Evolutionary conservation across 2,329 filamentous ascomycete species (phyloP).

Genomic region (Pestalotiopsis fici): DNA sequence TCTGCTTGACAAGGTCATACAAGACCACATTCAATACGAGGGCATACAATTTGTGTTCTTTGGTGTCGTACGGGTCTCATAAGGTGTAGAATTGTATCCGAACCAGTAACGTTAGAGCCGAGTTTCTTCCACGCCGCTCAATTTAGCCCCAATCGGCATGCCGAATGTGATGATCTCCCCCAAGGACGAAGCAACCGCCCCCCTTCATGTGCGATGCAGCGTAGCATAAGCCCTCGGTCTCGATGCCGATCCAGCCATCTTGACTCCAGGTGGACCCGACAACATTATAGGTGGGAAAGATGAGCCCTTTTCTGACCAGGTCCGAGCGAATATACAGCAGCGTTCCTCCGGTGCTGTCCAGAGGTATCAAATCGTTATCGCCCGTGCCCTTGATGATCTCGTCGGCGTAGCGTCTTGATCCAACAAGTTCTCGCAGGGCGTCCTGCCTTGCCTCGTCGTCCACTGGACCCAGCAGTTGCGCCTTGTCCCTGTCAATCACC

Average conservation of each 20-base stretch:
- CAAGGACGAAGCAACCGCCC: slow-evolving; percentile 29
- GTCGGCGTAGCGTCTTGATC: slow-evolving; percentile 20
- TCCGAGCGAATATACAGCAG: slow-evolving; percentile 33
- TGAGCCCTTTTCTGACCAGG: slow-evolving; percentile 31
- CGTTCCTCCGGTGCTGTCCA: slow-evolving; percentile 36
- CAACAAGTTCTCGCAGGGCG: slow-evolving; percentile 18
- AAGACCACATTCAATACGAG: neutral
- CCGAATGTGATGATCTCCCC: slow-evolving; percentile 27
- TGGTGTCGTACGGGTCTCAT: neutral
- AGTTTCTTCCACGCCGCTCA: neutral
- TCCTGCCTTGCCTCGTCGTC: slow-evolving; percentile 17
- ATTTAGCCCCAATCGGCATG: slow-evolving; percentile 27
- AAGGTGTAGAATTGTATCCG: neutral
- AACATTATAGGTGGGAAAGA: slow-evolving; percentile 32
- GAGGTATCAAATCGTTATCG: slow-evolving; percentile 29
- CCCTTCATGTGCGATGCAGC: slow-evolving; percentile 24
- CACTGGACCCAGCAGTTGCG: slow-evolving; percentile 18
- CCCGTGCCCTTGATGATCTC: slow-evolving; percentile 25
- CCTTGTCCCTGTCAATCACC: slow-evolving; percentile 20
- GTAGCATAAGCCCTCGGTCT: slow-evolving; percentile 38
- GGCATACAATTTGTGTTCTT: neutral
- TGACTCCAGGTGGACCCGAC: slow-evolving; percentile 35
- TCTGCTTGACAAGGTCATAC: neutral
- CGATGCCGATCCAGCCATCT: slow-evolving; percentile 34
- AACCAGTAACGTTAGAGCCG: neutral